Conservation (phyloP, 208 protist species). For the Crithidia sp. region DNA sequence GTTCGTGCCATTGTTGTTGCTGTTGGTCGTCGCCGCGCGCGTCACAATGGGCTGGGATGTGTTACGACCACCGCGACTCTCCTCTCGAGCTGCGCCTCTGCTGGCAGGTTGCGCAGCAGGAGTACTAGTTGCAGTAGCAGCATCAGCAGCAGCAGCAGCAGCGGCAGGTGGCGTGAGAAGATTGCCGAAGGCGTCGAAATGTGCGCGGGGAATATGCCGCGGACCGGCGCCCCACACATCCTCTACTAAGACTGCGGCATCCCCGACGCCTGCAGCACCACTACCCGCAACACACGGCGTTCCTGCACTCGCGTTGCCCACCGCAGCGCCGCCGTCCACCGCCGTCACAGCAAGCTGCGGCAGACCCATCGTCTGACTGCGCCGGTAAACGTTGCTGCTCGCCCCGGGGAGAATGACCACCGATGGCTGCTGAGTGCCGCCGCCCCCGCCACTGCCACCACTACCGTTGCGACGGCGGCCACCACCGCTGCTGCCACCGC, state of each 20-base stretch:
- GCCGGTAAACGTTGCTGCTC: conserved; percentile 14
- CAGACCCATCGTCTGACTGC: background rate
- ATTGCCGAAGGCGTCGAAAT: background rate
- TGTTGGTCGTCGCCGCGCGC: background rate
- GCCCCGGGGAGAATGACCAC: conserved; percentile 21
- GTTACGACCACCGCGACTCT: no score
- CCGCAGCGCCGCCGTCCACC: background rate
- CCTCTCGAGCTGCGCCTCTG: no score
- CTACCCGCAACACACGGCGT: no score
- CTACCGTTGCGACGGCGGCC: background rate
- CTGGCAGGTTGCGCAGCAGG: background rate
- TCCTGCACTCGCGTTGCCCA: background rate
- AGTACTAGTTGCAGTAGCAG: background rate
- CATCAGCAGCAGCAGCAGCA: conserved; percentile 1
- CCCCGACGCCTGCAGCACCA: background rate
- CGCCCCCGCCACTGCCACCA: conserved; percentile 1
- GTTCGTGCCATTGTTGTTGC: background rate
- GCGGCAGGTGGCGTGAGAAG: background rate
- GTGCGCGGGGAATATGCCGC: conserved; percentile 17
- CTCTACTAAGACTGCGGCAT: background rate
- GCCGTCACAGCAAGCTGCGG: background rate
- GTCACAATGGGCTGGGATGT: no score
- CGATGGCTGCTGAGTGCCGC: conserved; percentile 26
- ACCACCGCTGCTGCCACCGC: background rate
- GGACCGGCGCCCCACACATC: conserved; percentile 32